A percentile compares a stretch with the other conserved stretches of the same genome.
These are phyloP conservation scores for Phaeophleospora eucalypticola DNA, from an alignment of 2,329 filamentous ascomycete species.

Conservation along the genomic window DNA sequence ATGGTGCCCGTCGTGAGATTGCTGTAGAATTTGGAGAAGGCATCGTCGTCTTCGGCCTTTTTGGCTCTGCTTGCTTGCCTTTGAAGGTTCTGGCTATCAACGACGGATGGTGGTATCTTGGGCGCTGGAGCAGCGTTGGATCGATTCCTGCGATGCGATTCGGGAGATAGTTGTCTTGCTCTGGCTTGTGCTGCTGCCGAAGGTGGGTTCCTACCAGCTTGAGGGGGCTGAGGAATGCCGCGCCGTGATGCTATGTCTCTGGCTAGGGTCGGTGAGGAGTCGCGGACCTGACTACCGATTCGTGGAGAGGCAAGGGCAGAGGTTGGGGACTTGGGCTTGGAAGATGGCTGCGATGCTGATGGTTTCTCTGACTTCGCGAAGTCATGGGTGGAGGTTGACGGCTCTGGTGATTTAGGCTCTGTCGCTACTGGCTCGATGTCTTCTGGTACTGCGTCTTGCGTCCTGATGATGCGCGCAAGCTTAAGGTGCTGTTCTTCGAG, in stretches of 20 bases:
- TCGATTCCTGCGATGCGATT: constrained; percentile 23
- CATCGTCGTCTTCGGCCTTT: constrained; percentile 49
- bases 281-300: constrained; percentile 25
- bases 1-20: constrained; percentile 79
- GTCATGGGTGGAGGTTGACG: constrained; percentile 42
- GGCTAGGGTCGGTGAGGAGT: constrained; percentile 35
- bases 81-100: constrained; percentile 27
- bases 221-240: constrained; percentile 33
- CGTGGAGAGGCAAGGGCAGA: constrained; percentile 24
- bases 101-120: constrained; percentile 29
- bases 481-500: constrained; percentile 84
- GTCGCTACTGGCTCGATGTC: not conserved
- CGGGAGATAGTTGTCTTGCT: constrained; percentile 29
- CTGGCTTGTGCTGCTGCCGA: constrained; percentile 29
- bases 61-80: constrained; percentile 12
- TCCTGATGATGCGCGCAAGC: constrained; percentile 75
- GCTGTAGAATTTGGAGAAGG: constrained; percentile 86
- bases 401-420: constrained; percentile 6
- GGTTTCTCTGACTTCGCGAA: constrained; percentile 33
- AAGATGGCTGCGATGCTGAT: not conserved
- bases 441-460: constrained; percentile 43
- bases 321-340: constrained; percentile 16
- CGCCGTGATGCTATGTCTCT: constrained; percentile 37
- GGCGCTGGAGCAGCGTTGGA: constrained; percentile 7
- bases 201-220: constrained; percentile 18